Conservation (phyloP, 148 eudicot species). For the Rheum nobile region DNA sequence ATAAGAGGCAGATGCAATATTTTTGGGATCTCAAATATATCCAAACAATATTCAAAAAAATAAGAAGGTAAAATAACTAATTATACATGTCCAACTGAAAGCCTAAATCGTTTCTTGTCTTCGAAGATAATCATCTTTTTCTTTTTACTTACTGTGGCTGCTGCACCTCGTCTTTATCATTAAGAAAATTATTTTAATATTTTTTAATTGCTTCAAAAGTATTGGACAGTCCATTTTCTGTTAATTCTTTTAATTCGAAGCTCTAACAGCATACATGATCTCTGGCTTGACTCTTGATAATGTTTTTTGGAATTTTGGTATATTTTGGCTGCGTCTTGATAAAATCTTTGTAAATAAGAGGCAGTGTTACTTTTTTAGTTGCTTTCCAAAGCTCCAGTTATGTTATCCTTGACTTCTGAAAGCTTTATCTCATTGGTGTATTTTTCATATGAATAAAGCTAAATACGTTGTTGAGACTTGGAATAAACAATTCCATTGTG, state of each 20-base stretch:
- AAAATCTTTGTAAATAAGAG: background rate
- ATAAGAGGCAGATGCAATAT: background rate
- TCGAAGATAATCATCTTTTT: background rate
- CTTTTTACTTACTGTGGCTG: background rate
- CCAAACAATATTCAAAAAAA: background rate
- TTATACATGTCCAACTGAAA: background rate
- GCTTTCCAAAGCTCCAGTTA: background rate
- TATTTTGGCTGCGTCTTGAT: background rate
- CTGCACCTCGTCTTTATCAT: background rate
- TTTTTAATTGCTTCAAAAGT: too few species aligned
- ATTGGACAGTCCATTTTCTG: background rate
- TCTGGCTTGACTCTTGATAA: background rate
- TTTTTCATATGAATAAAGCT: conserved; percentile 91
- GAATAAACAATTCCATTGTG: conserved; percentile 66
- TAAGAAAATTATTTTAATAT: too few species aligned
- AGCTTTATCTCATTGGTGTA: conserved; percentile 99
- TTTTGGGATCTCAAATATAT: background rate
- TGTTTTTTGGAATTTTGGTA: too few species aligned
- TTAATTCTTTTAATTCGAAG: background rate
- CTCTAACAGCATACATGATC: background rate
- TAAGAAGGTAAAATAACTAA: background rate
- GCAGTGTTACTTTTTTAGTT: background rate
- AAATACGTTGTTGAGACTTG: conserved; percentile 86
- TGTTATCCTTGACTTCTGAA: conserved; percentile 38
- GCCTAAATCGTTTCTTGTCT: background rate